Evolutionary conservation across 2,329 filamentous ascomycete species (phyloP), one percentile per base, ranked within the genome.

Genomic region (Fusarium mangiferae): DNA sequence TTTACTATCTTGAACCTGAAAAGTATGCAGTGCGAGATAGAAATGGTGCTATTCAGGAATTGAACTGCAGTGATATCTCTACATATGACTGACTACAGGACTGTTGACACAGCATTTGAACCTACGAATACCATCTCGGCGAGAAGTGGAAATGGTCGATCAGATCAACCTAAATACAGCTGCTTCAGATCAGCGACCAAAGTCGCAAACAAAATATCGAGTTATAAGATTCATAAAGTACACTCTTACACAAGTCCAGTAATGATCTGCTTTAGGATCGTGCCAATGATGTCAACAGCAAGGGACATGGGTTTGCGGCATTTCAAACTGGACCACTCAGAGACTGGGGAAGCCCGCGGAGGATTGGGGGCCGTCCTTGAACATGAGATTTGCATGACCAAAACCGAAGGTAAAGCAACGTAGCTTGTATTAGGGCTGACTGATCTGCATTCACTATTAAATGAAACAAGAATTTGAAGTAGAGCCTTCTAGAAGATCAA

Each of bases 81-180:
- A 6, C 4, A 22, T 15, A 14, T 20, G 12, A 1, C 44, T 20
- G 12, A 1, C 44, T 12, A 10, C 1, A 26, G 0, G 30, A 13
- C 30, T 33, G 13, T 6, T 33, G 30, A 33, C 12, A 33, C 6
- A 14, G 4, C 30, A 14, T 14, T 33, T 33, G 30, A 33, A 33
- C 30, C 30, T 33, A 33, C 30, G 5, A 13, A 14, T 14, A 33
- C 12, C 30, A 14, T 13, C 30, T 33, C 30, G 13, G 13, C 5
- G 12, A 33, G 30, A 14, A 14, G 30, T 33, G 13, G 12, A 33
- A 33, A 13, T 33, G 13, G 12, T 14, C 30, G 5, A 33, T 14
- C 30, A 33, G 13, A 33, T 33, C 30, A 20, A 28, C 3, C 4
- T 14, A 14, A 7, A 26, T 24, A 45, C 7, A 12, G 24, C 14